phyloP scores from a whole-genome alignment of 2,329 filamentous ascomycete genomes.

The Plectosphaerella cucumerina region DNA sequence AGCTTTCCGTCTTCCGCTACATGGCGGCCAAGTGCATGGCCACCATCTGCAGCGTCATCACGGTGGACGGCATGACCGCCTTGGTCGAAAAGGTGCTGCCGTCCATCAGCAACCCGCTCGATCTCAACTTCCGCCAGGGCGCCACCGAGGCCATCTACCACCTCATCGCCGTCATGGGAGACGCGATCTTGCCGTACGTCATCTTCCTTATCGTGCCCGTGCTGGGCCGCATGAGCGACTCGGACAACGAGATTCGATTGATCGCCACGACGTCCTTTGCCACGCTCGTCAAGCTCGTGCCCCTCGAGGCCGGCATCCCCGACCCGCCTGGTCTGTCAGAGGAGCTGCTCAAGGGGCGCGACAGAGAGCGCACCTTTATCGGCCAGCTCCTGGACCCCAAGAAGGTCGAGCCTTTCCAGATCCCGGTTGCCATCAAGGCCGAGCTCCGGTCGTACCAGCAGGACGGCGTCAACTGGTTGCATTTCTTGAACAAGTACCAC shows the following conservation, averaged over 20 bases:
- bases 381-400: conserved; percentile 93
- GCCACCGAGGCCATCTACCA: conserved; percentile 96
- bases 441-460: conserved; percentile 96
- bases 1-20: conserved; percentile 89
- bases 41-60: conserved; percentile 94
- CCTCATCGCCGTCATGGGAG: conserved; percentile 96
- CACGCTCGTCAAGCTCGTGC: conserved; percentile 93
- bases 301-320: conserved; percentile 93
- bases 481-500: conserved; percentile 97
- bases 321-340: conserved; percentile 91
- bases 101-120: conserved; percentile 84
- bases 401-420: conserved; percentile 90
- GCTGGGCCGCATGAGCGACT: conserved; percentile 95
- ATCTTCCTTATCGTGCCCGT: conserved; percentile 99
- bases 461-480: conserved; percentile 97
- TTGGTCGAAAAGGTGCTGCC: conserved; percentile 90
- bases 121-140: conserved; percentile 85
- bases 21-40: conserved; percentile 97
- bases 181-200: conserved; percentile 91
- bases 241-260: conserved; percentile 89
- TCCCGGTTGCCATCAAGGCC: conserved; percentile 95
- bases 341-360: conserved; percentile 81
- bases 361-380: conserved; percentile 94
- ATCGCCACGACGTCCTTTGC: conserved; percentile 97
- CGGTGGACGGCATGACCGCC: conserved; percentile 92